Evolutionary conservation across 768 basidiomycete species (phyloP), one percentile per base, ranked within the genome.

Genomic region (Kwoniella shandongensis): DNA sequence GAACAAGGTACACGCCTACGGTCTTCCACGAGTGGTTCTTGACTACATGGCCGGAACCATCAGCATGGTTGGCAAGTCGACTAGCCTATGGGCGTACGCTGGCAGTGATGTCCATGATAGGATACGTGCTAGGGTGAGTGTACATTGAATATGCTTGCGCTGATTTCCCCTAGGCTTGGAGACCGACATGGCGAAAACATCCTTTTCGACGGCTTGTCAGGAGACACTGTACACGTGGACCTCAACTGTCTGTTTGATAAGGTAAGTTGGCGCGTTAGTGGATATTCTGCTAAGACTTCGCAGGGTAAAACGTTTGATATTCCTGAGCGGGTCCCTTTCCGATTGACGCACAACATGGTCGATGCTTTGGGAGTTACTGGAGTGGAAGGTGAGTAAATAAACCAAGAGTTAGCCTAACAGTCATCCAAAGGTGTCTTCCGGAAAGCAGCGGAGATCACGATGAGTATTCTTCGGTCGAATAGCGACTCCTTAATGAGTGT

Each of bases 101-200:
- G 0, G 96, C 94, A 0, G 96, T 98, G 51, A 98, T 96, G 87
- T 96, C 89, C 0, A 98, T 99, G 89, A 89, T 98, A 20, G 96
- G 96, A 11, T 94, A 89, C 68, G 91, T 99, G 40, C 80, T 98
- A 12, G 94, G 94, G 91, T 94, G 62, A 52, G 85, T 72, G 1
- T 44, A 58, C n/a, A 29, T 8, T 23, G 30, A n/a, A n/a, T 13
- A 12, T 7, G n/a, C 27, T 42, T 27, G 26, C 41, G 23, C 61
- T 64, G 55, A 59, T 44, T 27, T 18, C 49, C 15, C 25, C 20
- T 38, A 94, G 93, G n/a, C 81, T 99, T n/a, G 96, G 96, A 12
- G 96, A 99, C 76, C 83, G 96, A 38, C 96, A 99, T 72, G 85
- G 87, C 66, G 94, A 98, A 78, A 99, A 99, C 72, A 97, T 98